These are phyloP conservation scores for Lasiodiplodia hormozganensis DNA, from an alignment of 2,329 filamentous ascomycete genomes.

Conservation along the genomic window DNA sequence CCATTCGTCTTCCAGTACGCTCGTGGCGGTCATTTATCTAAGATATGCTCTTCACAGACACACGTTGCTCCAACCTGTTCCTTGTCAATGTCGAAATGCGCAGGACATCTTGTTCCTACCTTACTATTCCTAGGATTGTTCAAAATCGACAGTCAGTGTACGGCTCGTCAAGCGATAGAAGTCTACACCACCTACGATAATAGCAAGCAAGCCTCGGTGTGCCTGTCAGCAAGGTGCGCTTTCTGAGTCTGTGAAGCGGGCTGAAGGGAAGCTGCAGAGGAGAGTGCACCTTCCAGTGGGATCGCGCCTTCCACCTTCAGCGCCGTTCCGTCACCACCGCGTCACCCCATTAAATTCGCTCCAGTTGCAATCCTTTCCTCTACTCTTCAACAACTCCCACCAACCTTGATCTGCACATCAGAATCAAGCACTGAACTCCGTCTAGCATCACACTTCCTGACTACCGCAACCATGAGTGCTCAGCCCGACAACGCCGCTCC, in stretches of 20 bases:
- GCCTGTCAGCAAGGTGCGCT: neutral
- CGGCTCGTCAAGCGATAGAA: neutral
- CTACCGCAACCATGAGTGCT: constrained; percentile 10
- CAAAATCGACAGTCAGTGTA: too few relatives aligned
- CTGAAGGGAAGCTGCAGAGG: neutral
- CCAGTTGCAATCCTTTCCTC: neutral
- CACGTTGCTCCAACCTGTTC: too few relatives aligned
- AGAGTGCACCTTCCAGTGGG: neutral
- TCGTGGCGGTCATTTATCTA: too few relatives aligned
- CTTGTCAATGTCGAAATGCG: too few relatives aligned
- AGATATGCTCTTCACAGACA: too few relatives aligned
- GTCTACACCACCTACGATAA: neutral
- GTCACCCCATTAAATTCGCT: neutral
- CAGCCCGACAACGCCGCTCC: neutral
- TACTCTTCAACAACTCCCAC: neutral
- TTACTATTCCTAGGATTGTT: too few relatives aligned
- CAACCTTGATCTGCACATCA: too few relatives aligned
- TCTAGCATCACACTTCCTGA: neutral
- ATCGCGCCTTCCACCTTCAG: neutral
- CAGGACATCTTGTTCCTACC: too few relatives aligned
- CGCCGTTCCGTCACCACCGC: neutral
- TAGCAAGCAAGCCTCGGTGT: too few relatives aligned
- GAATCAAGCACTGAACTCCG: neutral
- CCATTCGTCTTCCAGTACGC: too few relatives aligned
- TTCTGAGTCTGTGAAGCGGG: neutral